Evolutionary conservation across 345 rosid species (phyloP), one percentile per base, ranked within the genome.

Genomic region (Noccaea caerulescens): DNA sequence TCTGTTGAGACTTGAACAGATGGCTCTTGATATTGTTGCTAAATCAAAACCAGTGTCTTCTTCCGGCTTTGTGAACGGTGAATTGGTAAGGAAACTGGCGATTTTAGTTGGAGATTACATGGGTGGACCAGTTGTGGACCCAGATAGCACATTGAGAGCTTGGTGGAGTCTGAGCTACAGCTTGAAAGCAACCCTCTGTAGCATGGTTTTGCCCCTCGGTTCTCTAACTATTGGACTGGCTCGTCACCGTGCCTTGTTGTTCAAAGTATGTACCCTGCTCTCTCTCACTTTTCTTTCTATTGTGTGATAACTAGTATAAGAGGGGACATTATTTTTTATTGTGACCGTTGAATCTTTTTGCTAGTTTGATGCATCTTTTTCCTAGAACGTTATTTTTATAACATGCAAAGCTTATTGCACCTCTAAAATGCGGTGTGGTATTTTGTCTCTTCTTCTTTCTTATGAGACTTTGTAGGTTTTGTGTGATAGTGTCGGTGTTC

Each of bases 171-270:
- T 87, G 68, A 91, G 86, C 75, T 84, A 79, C 81, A 84, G 88
- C 73, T 77, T 90, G 78, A 93, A 81, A 81, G 81, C 88, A 55
- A 90, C 92, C 58, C 87, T 85, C 62, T 84, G 83, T 53, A 88
- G 96, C 82, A 83, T 87, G 96, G 90, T 93, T 67, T 83, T 93
- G 68, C 98, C 98, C 1, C 82, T 93, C 66, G 98, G 97, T 79
- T 88, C 97, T 68, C 74, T 93, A 66, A 93, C 88, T 54, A 84
- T 93, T 50, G 97, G 98, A 72, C 73, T 93, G 89, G 90, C 98
- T 70, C 97, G 97, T 76, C 98, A 93, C 75, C 95, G 98, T 45
- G 98, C 98, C 36, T 79, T 93, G 82, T 70, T 93, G 76, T 93
- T 89, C 83, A 93, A 93, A 93, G 98, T 93, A 82, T 58, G 69